Evolutionary conservation across 164 flowering plant species (phyloP).

Genomic region (Pachysandra terminalis): DNA sequence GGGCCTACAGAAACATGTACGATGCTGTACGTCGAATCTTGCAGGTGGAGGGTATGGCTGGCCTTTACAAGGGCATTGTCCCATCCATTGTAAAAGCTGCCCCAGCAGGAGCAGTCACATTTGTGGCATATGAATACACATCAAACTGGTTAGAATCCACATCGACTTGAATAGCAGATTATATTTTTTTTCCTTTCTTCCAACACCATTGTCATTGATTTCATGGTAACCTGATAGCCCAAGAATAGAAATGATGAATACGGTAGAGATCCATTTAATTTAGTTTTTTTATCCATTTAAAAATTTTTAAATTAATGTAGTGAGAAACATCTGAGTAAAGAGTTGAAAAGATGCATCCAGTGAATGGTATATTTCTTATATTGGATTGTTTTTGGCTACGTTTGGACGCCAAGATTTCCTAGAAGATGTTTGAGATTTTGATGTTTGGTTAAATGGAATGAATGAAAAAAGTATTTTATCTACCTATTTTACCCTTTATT

Average conservation of each 20-base stretch:
- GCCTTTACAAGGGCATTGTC: constrained; percentile 89
- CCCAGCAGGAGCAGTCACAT: constrained; percentile 97
- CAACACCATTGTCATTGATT: neutral
- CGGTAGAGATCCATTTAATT: too few relatives aligned
- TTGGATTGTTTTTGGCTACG: too few relatives aligned
- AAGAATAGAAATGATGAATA: too few relatives aligned
- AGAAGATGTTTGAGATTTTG: too few relatives aligned
- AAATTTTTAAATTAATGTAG: neutral
- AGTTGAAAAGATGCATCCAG: too few relatives aligned
- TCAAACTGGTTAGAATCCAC: constrained; percentile 77
- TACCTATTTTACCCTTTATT: too few relatives aligned
- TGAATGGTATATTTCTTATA: too few relatives aligned
- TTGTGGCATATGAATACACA: constrained; percentile 78
- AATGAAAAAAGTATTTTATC: too few relatives aligned
- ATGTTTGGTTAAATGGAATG: too few relatives aligned
- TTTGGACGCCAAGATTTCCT: too few relatives aligned
- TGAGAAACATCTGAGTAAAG: neutral
- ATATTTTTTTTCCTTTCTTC: neutral
- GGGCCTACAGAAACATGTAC: constrained; percentile 68
- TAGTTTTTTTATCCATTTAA: too few relatives aligned
- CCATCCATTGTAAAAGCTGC: constrained; percentile 97
- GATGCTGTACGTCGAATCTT: constrained; percentile 59
- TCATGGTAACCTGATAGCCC: neutral
- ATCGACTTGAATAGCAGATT: constrained; percentile 28
- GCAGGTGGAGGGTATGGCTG: constrained; percentile 66